Evolutionary conservation across 805 yeast species (phyloP).

Genomic region (Candida golubevii): DNA sequence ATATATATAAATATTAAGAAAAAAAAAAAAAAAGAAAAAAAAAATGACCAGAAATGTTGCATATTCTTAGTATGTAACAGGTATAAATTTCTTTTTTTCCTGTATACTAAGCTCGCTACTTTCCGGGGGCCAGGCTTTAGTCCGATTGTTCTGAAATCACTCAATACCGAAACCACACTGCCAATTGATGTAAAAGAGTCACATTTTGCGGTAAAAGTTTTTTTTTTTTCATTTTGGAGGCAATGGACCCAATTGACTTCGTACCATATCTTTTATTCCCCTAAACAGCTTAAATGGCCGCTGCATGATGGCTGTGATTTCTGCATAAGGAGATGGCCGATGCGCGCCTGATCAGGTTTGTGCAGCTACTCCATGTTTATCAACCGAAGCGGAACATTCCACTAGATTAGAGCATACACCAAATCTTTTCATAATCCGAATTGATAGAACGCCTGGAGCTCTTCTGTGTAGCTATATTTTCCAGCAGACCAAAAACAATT

Average conservation of each 20-base stretch:
- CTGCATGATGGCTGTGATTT: conserved; percentile 7
- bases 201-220: too few relatives aligned
- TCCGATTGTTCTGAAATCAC: too few relatives aligned
- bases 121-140: not conserved
- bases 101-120: conserved; percentile 4
- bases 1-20: conserved; percentile 7
- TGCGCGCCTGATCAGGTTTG: conserved; percentile 11
- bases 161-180: too few relatives aligned
- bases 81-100: conserved; percentile 16
- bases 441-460: too few relatives aligned
- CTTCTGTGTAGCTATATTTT: too few relatives aligned
- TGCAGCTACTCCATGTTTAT: conserved; percentile 13
- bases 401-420: too few relatives aligned
- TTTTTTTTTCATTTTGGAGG: too few relatives aligned
- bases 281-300: not conserved
- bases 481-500: too few relatives aligned
- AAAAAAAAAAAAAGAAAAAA: conserved; percentile 7
- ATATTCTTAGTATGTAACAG: conserved; percentile 7
- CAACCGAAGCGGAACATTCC: not conserved
- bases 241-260: too few relatives aligned
- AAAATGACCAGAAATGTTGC: conserved; percentile 12
- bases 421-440: too few relatives aligned
- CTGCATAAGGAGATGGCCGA: conserved; percentile 10
- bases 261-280: too few relatives aligned
- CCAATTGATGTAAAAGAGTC: too few relatives aligned